Percentiles rank a stretch among this genome's conserved stretches.
phyloP scores from a whole-genome alignment of 2,329 filamentous ascomycete genomes.

The Phoma sp. region DNA sequence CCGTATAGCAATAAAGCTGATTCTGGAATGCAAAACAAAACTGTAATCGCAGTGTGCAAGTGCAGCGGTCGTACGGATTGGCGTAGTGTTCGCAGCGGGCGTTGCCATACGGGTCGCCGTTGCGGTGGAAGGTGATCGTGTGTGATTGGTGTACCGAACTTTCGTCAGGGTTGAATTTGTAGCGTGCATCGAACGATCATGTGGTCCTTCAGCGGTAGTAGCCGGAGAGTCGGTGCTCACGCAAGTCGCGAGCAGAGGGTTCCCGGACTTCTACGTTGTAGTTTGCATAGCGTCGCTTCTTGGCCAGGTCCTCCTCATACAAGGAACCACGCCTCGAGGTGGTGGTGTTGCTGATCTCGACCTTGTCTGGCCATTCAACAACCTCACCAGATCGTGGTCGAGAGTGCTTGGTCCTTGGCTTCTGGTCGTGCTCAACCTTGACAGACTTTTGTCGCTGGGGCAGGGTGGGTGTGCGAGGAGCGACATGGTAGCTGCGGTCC shows the following conservation, averaged over 20 bases:
- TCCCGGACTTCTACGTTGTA: constrained; percentile 53
- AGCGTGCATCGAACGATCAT: constrained; percentile 13
- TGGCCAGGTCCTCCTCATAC: constrained; percentile 49
- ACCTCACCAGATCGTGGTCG: constrained; percentile 47
- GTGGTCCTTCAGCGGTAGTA: constrained; percentile 47
- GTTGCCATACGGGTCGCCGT: constrained; percentile 21
- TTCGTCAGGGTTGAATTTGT: constrained; percentile 4
- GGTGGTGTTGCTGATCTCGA: constrained; percentile 41
- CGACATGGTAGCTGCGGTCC: constrained; percentile 52
- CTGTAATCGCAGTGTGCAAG: constrained; percentile 9
- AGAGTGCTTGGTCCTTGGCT: constrained; percentile 33
- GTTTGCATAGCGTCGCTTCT: constrained; percentile 44
- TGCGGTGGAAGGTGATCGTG: constrained; percentile 7
- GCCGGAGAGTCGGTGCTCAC: constrained; percentile 47
- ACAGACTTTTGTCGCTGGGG: constrained; percentile 37
- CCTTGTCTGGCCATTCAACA: constrained; percentile 45
- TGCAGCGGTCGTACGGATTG: constrained; percentile 24
- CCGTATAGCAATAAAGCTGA: constrained; percentile 35
- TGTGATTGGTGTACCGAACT: constrained; percentile 12
- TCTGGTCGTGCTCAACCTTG: constrained; percentile 42
- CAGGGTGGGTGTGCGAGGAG: constrained; percentile 43
- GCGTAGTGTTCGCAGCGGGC: constrained; percentile 30
- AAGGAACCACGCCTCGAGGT: constrained; percentile 50
- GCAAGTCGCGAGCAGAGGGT: constrained; percentile 45
- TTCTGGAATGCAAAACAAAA: constrained; percentile 30